Conservation (phyloP, 768 basidiomycete species). For the Tricholoma terreum region DNA sequence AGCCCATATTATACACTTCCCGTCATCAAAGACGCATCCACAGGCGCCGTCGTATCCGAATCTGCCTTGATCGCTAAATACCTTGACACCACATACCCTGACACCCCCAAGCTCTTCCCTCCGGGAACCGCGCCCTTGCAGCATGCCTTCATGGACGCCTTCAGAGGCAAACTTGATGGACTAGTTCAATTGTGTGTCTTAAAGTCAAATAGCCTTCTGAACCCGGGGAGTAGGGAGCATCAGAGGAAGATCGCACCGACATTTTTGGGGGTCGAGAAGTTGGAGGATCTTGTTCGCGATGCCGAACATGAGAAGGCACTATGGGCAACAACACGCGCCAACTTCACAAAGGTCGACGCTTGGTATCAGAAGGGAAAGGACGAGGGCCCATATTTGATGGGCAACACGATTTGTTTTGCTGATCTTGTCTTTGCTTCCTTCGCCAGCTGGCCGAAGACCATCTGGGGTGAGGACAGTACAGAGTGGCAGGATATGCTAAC, state of each 20-base stretch:
- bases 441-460: neutral
- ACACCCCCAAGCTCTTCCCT: conserved; percentile 11
- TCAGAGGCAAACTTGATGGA: neutral
- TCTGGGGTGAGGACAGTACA: conserved; percentile 1
- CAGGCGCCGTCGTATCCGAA: conserved; percentile 11
- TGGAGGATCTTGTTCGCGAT: neutral
- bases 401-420: neutral
- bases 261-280: neutral
- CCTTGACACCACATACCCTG: conserved; percentile 16
- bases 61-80: conserved; percentile 15
- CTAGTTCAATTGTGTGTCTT: neutral
- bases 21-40: conserved; percentile 13
- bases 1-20: conserved; percentile 12
- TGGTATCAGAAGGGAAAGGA: neutral
- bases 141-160: conserved; percentile 1
- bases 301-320: neutral
- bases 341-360: neutral
- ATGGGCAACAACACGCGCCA: neutral
- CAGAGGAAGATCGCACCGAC: neutral
- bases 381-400: neutral
- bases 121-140: conserved; percentile 12
- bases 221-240: conserved; percentile 9
- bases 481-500: neutral
- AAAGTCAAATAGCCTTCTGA: conserved; percentile 5
- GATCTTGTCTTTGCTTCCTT: conserved; percentile 1